Percentiles rank a stretch among this genome's conserved stretches.
These are phyloP conservation scores for Acer negundo DNA, from an alignment of 345 rosid genomes.

Conservation along the genomic window DNA sequence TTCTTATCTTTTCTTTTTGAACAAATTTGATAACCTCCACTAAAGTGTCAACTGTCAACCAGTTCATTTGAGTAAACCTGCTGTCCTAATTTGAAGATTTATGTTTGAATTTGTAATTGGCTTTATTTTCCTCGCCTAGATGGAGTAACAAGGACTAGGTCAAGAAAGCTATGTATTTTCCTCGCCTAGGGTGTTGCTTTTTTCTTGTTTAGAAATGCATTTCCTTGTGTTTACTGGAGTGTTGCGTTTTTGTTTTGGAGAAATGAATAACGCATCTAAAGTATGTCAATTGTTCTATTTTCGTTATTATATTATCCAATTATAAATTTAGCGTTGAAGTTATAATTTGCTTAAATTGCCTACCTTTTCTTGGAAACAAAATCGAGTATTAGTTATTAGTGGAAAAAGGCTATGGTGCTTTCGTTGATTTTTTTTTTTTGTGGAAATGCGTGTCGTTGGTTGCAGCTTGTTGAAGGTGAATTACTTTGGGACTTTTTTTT, in stretches of 20 bases:
- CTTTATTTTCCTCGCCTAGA: constrained; percentile 2
- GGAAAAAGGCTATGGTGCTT: constrained; percentile 15
- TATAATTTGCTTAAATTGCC: constrained; percentile 17
- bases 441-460: constrained; percentile 39
- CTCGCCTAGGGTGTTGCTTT: background rate
- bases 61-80: background rate
- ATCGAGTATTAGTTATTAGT: constrained; percentile 10
- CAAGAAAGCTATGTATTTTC: too few species aligned
- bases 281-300: background rate
- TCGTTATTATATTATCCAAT: background rate
- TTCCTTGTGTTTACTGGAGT: too few species aligned
- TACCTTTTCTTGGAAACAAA: constrained; percentile 17
- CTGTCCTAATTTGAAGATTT: constrained; percentile 1
- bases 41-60: background rate
- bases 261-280: background rate
- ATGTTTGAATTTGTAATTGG: constrained; percentile 16
- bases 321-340: constrained; percentile 12
- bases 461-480: constrained; percentile 64
- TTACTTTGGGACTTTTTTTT: constrained; percentile 28
- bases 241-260: background rate
- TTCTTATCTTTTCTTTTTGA: background rate
- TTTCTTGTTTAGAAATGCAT: background rate
- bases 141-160: too few species aligned
- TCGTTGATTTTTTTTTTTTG: constrained; percentile 25
- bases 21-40: background rate